phyloP scores from a whole-genome alignment of 169 alveolate genomes.

The Sarcocystis neurona region DNA sequence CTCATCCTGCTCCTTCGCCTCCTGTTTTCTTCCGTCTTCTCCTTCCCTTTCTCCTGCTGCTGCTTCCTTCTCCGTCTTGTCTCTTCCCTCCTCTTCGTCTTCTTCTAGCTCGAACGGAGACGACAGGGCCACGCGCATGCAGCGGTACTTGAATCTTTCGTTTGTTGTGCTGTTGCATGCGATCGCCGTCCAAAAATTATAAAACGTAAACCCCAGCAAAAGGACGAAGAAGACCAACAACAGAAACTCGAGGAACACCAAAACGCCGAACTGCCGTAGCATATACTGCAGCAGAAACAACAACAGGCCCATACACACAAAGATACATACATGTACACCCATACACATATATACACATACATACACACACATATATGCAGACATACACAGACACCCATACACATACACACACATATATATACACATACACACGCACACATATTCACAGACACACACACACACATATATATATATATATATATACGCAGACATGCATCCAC shows the following conservation, averaged over 20 bases:
- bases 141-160: slow-evolving; percentile 36
- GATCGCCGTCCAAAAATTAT: slow-evolving; percentile 3
- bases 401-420: background rate
- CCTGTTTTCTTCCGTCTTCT: too few species aligned
- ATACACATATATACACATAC: background rate
- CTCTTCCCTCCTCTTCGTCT: background rate
- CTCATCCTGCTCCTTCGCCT: too few species aligned
- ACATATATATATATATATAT: background rate
- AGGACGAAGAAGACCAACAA: slow-evolving; percentile 16
- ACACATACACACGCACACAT: background rate
- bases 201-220: slow-evolving; percentile 19
- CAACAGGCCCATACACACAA: background rate
- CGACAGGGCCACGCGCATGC: slow-evolving; percentile 16
- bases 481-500: background rate
- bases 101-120: background rate
- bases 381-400: background rate
- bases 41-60: too few species aligned
- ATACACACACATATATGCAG: background rate
- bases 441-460: too few species aligned
- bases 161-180: slow-evolving; percentile 30
- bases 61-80: too few species aligned
- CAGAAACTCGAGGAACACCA: slow-evolving; percentile 15
- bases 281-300: background rate
- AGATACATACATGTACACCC: background rate
- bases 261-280: background rate